Conservation (phyloP, 2,329 filamentous ascomycete species). For the Ophiocordyceps sinensis region DNA sequence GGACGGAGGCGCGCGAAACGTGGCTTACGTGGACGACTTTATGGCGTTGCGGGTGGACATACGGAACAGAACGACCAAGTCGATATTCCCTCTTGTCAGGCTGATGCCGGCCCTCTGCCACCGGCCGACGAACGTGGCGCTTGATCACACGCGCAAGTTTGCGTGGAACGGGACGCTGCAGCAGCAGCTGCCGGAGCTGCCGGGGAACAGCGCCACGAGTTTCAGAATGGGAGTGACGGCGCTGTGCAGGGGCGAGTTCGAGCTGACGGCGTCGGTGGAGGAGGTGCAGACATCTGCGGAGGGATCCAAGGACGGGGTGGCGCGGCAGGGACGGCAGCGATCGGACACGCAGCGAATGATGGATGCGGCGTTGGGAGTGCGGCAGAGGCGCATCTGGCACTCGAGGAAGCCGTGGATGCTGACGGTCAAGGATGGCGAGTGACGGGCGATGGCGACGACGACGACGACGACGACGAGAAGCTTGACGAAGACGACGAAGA, state of each 20-base stretch:
- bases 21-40: conserved; percentile 36
- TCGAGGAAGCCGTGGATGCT: conserved; percentile 41
- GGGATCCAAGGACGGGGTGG: conserved; percentile 10
- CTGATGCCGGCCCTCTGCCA: conserved; percentile 65
- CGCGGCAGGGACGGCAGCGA: conserved; percentile 19
- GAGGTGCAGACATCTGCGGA: conserved; percentile 48
- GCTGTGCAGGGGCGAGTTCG: conserved; percentile 69
- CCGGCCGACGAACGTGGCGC: conserved; percentile 54
- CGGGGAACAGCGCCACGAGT: conserved; percentile 41
- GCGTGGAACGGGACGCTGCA: conserved; percentile 79
- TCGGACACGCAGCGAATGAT: conserved; percentile 42
- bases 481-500: too few species aligned
- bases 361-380: conserved; percentile 42
- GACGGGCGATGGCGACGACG: neutral
- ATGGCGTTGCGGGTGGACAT: conserved; percentile 55
- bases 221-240: conserved; percentile 57
- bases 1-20: conserved; percentile 7
- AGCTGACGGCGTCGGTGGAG: conserved; percentile 67
- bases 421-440: conserved; percentile 20
- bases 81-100: conserved; percentile 59
- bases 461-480: neutral
- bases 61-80: conserved; percentile 54
- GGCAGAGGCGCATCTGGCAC: conserved; percentile 52
- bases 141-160: conserved; percentile 71
- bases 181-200: conserved; percentile 50